Conservation (phyloP, 2,329 filamentous ascomycete genomes). For the Chalaropsis ovoidea region DNA sequence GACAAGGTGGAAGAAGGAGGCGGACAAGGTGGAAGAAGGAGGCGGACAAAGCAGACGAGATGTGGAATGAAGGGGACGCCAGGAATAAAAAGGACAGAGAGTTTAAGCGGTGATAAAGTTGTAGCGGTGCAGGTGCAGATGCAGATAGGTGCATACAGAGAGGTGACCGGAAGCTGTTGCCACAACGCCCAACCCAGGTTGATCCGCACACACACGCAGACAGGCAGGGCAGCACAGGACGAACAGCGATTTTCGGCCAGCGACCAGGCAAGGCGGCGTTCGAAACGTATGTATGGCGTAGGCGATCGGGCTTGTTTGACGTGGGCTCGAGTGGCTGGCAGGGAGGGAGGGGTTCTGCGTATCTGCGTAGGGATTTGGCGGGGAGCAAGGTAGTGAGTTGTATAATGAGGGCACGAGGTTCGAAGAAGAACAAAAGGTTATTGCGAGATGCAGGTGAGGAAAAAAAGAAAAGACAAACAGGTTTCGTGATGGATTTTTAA, state of each 20-base stretch:
- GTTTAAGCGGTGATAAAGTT: constrained; percentile 10
- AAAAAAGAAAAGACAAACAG: background rate
- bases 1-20: background rate
- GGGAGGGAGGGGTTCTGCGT: constrained; percentile 8
- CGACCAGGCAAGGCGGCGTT: constrained; percentile 1
- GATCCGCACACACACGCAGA: background rate
- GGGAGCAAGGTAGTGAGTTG: background rate
- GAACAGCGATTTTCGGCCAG: background rate
- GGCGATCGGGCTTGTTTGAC: background rate
- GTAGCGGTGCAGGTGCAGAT: constrained; percentile 14
- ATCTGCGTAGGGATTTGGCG: constrained; percentile 1
- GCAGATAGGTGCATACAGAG: background rate
- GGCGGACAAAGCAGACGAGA: background rate
- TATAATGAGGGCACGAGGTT: constrained; percentile 5
- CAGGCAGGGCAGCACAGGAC: background rate
- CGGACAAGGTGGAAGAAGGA: background rate
- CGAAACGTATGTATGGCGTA: background rate
- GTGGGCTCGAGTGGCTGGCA: constrained; percentile 13
- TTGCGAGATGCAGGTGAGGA: constrained; percentile 8
- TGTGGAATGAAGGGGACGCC: constrained; percentile 9
- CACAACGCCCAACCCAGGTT: constrained; percentile 6
- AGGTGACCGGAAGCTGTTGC: background rate
- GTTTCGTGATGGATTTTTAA: constrained; percentile 7
- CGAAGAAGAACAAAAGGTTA: background rate
- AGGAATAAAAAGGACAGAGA: constrained; percentile 5